A percentile compares a stretch with the other conserved stretches of the same genome.
These are phyloP conservation scores for Coemansia sp. DNA, from an alignment of 192 early-diverging fungal genomes.

Conservation along the genomic window DNA sequence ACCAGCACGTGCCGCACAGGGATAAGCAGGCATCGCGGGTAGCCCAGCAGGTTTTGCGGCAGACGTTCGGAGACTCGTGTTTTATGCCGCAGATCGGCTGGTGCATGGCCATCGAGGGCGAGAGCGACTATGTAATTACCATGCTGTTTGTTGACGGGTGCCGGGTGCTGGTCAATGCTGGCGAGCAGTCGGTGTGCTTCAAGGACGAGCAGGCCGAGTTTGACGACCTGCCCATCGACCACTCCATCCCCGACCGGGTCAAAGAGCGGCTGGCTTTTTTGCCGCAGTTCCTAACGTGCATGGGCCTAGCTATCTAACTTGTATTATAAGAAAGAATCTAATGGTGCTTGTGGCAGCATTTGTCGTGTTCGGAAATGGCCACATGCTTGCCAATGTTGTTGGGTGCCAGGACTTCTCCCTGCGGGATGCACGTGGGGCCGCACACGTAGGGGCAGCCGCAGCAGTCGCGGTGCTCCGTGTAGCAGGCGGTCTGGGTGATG, in stretches of 20 bases:
- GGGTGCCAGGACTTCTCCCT: slow-evolving; percentile 49
- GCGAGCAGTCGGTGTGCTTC: slow-evolving; percentile 25
- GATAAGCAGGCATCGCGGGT: background rate
- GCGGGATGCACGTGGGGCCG: slow-evolving; percentile 46
- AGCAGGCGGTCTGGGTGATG: slow-evolving; percentile 45
- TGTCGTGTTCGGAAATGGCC: slow-evolving; percentile 12
- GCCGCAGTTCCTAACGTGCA: slow-evolving; percentile 33
- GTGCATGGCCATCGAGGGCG: slow-evolving; percentile 41
- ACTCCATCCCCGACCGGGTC: slow-evolving; percentile 31
- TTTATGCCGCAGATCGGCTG: slow-evolving; percentile 52
- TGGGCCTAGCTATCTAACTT: slow-evolving; percentile 25
- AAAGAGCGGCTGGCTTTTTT: slow-evolving; percentile 32
- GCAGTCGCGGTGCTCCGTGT: slow-evolving; percentile 52
- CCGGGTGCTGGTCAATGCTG: slow-evolving; percentile 31
- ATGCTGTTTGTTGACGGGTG: slow-evolving; percentile 50
- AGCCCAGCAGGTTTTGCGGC: slow-evolving; percentile 9
- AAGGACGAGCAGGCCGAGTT: slow-evolving; percentile 19
- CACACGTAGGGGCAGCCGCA: slow-evolving; percentile 47
- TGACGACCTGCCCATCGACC: slow-evolving; percentile 26
- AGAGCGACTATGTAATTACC: slow-evolving; percentile 25
- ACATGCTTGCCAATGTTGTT: slow-evolving; percentile 29
- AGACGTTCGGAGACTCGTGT: slow-evolving; percentile 21
- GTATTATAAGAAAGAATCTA: background rate
- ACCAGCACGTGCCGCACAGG: slow-evolving; percentile 17
- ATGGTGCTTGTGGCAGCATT: slow-evolving; percentile 10